These are phyloP conservation scores for Candida nitratophila DNA, from an alignment of 805 yeast species.

Conservation along the genomic window DNA sequence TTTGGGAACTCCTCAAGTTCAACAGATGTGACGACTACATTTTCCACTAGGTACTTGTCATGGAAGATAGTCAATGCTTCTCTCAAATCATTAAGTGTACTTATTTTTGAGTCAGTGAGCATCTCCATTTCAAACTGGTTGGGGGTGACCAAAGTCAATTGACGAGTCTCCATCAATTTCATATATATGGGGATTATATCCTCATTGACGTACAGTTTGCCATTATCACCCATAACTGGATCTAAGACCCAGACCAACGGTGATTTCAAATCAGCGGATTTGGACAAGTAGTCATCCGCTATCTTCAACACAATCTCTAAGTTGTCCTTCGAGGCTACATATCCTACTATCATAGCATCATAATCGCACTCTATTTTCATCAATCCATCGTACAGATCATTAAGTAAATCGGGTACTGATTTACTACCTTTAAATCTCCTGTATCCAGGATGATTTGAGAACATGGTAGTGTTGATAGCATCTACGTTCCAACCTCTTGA, in stretches of 20 bases:
- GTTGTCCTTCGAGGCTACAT: slow-evolving; percentile 57
- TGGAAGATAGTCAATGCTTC: slow-evolving; percentile 36
- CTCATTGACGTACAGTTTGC: slow-evolving; percentile 65
- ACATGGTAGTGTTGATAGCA: slow-evolving; percentile 78
- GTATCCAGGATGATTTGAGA: slow-evolving; percentile 91
- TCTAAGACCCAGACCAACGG: slow-evolving; percentile 64
- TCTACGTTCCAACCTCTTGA: slow-evolving; percentile 90
- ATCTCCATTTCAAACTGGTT: slow-evolving; percentile 71
- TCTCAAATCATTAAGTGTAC: slow-evolving; percentile 28
- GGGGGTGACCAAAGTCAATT: slow-evolving; percentile 53
- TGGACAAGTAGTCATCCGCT: slow-evolving; percentile 24
- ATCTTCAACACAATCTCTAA: slow-evolving; percentile 43
- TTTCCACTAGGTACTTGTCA: slow-evolving; percentile 34
- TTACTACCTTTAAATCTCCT: slow-evolving; percentile 56
- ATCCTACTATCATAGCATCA: slow-evolving; percentile 72
- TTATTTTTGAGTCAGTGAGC: slow-evolving; percentile 39
- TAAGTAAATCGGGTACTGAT: slow-evolving; percentile 37
- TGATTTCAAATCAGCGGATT: slow-evolving; percentile 14
- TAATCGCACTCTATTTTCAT: slow-evolving; percentile 42
- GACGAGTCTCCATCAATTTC: slow-evolving; percentile 34
- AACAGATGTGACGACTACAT: slow-evolving; percentile 57
- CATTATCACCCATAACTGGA: slow-evolving; percentile 92
- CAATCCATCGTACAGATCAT: slow-evolving; percentile 50
- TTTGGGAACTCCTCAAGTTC: slow-evolving; percentile 19
- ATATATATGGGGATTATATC: slow-evolving; percentile 47